Base-by-base conservation (phyloP, 805 yeast genomes). In the Starmera quercuum region DNA sequence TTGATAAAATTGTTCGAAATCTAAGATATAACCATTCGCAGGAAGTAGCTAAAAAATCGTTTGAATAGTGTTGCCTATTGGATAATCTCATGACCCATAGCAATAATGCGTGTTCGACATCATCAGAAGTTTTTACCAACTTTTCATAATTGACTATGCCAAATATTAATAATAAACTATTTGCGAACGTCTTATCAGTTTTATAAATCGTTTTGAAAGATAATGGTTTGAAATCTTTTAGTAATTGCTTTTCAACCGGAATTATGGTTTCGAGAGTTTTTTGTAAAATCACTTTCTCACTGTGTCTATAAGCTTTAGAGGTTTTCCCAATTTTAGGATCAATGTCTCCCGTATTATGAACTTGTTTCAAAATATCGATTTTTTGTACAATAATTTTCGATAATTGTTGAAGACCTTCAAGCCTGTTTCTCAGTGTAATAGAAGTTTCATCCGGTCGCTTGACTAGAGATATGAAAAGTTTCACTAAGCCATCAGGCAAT, bases 71-170 rank as follows among this genome's bases (percentile, higher is more conserved):
- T 14, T 52, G 53, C 20, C 59, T 61, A 49, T 78, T 80, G 36
- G 64, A 59, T 37, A 73, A 68, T 44, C 86, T 64, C 23, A 82
- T 71, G 18, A 82, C 59, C 74, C 80, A 83, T 26, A 83, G 53
- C 15, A 78, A 52, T 53, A 83, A 59, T 3, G 71, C 69, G 43
- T 78, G 81, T 36, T 77, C 78, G 37, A 75, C 57, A 30, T 75
- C 63, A 27, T 66, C 62, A 28, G 71, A 61, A 7, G 58, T 57
- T 2, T 67, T 46, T 7, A 37, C 27, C 12, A 82, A 45, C 30
- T 72, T 75, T 5, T 73, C 78, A 44, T 68, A 75, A 15, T 65
- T 62, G 4, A 69, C 54, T 9, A 75, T 65, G 7, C 86, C 88
- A 49, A 78, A 68, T 1, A 73, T 59, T 18, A 75, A 53, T 10